Base-by-base conservation (phyloP, 1,284 basidiomycete species). In the Austroboletus niveus region DNA sequence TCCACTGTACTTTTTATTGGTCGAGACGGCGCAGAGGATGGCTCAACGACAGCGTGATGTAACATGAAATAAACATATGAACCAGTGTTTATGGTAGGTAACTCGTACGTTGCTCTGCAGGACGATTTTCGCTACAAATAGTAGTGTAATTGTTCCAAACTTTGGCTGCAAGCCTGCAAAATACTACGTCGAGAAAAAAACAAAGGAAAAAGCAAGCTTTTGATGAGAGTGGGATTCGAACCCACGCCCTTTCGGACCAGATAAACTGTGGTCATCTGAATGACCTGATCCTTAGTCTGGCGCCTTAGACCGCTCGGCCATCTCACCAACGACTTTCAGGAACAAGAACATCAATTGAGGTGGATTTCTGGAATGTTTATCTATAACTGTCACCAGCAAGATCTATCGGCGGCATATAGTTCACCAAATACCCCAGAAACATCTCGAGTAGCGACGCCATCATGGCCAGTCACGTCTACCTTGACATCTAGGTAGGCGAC, bases 201-300 rank as follows among this genome's bases (percentile, higher is more conserved):
- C 17, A 24, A 24, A 39, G n/a, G 3, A 5, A 41, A 44, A 57
- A 65, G 53, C 5, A 0, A 60, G 17, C 17, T 17, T 24, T 1
- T 62, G 64, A 67, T 52, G 75, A 82, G 77, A 80, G 79, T 78
- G 80, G 78, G 80, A 82, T 81, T 84, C 78, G 81, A 82, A 84
- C 81, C 78, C 82, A 82, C 78, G 81, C 82, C 80, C 77, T 72
- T 71, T 66, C 72, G 69, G 77, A 79, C 78, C 75, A 79, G 76
- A 78, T 79, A 62, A 45, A 2, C 60, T 8, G 17, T 29, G 61
- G 64, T 65, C 65, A 70, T 68, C 65, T 0, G 10, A 27, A 69
- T 69, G 68, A 70, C 67, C 64, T 68, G 15, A 8, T 72, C 77
- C 79, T 78, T 80, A 81, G 78, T 81, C 80, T 81, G 76, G 80